These are phyloP conservation scores for Hymenoscyphus fraxineus DNA, from an alignment of 2,329 filamentous ascomycete species.

Conservation along the genomic window DNA sequence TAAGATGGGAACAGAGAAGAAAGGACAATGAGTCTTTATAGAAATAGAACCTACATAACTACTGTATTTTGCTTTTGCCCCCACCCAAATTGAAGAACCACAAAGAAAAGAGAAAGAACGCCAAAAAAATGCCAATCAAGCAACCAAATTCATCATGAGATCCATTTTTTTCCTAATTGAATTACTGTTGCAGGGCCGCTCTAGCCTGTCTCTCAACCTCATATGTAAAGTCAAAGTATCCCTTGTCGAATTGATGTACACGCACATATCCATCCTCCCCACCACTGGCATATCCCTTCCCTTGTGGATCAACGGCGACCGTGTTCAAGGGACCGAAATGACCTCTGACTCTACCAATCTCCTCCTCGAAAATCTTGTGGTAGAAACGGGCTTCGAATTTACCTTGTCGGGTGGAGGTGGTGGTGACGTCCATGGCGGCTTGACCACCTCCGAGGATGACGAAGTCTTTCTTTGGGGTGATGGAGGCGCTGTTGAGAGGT, in stretches of 20 bases:
- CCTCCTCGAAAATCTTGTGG: conserved; percentile 99
- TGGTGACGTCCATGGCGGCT: conserved; percentile 98
- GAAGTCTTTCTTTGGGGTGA: conserved; percentile 94
- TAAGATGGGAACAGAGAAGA: too few species aligned
- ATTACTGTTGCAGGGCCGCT: conserved; percentile 28
- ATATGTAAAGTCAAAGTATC: conserved; percentile 97
- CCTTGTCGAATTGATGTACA: conserved; percentile 97
- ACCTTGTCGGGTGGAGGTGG: conserved; percentile 82
- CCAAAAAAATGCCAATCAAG: too few species aligned
- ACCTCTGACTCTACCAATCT: conserved; percentile 93
- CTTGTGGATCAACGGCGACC: conserved; percentile 86
- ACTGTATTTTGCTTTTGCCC: too few species aligned
- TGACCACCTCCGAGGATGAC: conserved; percentile 98
- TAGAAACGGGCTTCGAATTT: conserved; percentile 99
- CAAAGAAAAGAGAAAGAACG: too few species aligned
- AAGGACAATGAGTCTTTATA: too few species aligned
- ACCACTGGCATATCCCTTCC: conserved; percentile 88
- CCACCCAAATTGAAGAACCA: too few species aligned
- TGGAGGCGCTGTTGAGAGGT: conserved; percentile 90
- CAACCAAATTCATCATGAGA: too few species aligned
- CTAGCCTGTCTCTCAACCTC: conserved; percentile 85
- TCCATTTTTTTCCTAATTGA: not conserved
- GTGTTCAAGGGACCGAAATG: conserved; percentile 90
- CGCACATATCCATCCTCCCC: conserved; percentile 98
- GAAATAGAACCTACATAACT: too few species aligned